Evolutionary conservation across 2,329 filamentous ascomycete genomes (phyloP).

Genomic region (Aspergillus sp.): DNA sequence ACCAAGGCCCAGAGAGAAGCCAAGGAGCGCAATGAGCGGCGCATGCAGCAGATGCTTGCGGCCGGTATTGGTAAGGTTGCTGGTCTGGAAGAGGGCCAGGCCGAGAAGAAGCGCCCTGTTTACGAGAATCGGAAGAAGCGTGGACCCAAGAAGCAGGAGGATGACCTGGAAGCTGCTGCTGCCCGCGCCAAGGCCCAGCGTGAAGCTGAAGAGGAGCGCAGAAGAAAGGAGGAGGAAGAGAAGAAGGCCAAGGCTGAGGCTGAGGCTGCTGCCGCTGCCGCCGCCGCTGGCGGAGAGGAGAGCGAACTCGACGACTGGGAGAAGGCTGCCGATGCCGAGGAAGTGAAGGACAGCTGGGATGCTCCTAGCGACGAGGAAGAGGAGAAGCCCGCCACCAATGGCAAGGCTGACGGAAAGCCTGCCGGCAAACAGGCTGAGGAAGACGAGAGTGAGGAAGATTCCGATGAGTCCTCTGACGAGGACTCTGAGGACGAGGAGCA

Average conservation of each 20-base stretch:
- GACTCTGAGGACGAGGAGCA: constrained; percentile 67
- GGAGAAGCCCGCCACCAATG: constrained; percentile 49
- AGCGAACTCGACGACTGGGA: constrained; percentile 79
- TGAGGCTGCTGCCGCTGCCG: constrained; percentile 65
- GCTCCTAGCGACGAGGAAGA: constrained; percentile 62
- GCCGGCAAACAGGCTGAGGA: constrained; percentile 27
- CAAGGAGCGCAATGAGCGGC: constrained; percentile 50
- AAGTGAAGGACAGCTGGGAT: constrained; percentile 94
- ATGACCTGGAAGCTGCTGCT: constrained; percentile 55
- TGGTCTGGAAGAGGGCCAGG: constrained; percentile 47
- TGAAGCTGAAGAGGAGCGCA: constrained; percentile 57
- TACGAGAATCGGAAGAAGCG: constrained; percentile 78
- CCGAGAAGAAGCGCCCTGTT: constrained; percentile 74
- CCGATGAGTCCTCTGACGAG: constrained; percentile 49
- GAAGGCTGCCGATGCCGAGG: constrained; percentile 71
- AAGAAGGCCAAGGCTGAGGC: constrained; percentile 77
- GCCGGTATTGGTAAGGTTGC: constrained; percentile 49
- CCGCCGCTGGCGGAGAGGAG: constrained; percentile 52
- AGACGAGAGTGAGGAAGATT: constrained; percentile 27
- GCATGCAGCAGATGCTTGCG: constrained; percentile 53
- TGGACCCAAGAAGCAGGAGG: constrained; percentile 63
- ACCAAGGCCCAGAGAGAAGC: constrained; percentile 53
- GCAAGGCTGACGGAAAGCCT: constrained; percentile 23
- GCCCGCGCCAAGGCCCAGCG: constrained; percentile 49
- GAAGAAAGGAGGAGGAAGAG: constrained; percentile 70